Percentiles rank a stretch among this genome's conserved stretches.
These are phyloP conservation scores for Pistacia integerrima DNA, from an alignment of 345 rosid species.

Conservation along the genomic window DNA sequence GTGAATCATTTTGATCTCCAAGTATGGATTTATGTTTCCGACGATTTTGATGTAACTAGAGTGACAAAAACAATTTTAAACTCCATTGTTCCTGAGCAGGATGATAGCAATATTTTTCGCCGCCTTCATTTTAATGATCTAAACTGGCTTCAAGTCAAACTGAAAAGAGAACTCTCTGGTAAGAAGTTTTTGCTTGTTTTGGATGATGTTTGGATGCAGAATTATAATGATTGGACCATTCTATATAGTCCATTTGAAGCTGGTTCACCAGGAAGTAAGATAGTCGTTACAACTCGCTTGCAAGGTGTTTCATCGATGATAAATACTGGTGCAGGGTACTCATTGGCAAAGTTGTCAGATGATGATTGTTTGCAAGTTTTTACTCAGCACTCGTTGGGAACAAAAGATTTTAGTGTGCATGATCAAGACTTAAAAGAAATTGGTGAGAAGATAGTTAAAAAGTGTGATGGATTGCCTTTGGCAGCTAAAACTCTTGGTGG, in stretches of 20 bases:
- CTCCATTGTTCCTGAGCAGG: neutral
- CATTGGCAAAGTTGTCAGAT: neutral
- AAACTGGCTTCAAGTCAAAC: neutral
- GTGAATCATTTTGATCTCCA: neutral
- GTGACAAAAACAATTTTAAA: neutral
- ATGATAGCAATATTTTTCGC: no score
- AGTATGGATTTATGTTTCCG: neutral
- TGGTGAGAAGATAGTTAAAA: neutral
- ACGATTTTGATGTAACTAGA: neutral
- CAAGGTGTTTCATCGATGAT: neutral
- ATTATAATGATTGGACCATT: neutral
- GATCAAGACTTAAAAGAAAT: neutral
- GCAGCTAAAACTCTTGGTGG: neutral
- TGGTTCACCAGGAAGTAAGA: neutral
- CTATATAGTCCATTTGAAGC: neutral
- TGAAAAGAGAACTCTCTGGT: neutral
- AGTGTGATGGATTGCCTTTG: neutral
- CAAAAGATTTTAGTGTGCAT: neutral
- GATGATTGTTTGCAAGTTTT: neutral
- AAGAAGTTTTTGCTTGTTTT: slow-evolving; percentile 26
- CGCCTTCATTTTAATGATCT: neutral
- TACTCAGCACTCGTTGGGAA: neutral
- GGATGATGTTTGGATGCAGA: slow-evolving; percentile 28
- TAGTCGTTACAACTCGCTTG: slow-evolving; percentile 3
- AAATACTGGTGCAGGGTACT: accelerated